Base-by-base conservation (phyloP, 139 green algal genomes). In the Volvox africanus region DNA sequence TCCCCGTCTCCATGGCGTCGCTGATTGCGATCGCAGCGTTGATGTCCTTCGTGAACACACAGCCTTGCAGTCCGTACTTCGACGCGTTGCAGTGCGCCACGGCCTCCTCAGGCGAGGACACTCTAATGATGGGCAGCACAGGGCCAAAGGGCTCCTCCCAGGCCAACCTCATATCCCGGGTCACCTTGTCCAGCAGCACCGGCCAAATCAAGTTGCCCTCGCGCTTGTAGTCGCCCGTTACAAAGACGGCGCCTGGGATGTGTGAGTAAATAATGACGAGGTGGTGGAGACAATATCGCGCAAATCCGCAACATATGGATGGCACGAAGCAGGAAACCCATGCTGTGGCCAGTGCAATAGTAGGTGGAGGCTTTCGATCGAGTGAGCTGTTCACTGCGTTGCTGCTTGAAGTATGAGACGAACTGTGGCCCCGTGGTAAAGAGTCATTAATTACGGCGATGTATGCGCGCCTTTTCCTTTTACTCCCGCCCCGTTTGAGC, bases 111-210 rank as follows among this genome's bases (percentile, higher is more conserved):
- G 96, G 91, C 32, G 18, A 95, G 61, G 93, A 82, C 50, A 99
- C 96, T 26, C 97, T 94, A 84, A 99, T 96, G 65, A 99, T 94
- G 33, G 98, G 98, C 89, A 99, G 86, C 69, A 99, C 96, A 17
- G 98, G 98, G 11, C 98, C 98, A 93, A 99, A 99, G 16, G 98
- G 98, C 95, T 99, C 98, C 95, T 99, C 98, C 97, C 97, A 99
- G 35, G 96, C 95, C 61, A 99, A 89, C 44, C 97, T 95, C 98
- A 99, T 99, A 86, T 97, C 96, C 11, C 94, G 76, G 19, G 94
- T 98, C 35, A 99, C 97, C 62, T 97, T 61, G 95, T 99, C 98
- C 33, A 99, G 71, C 67, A 99, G 93, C 67, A 97, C 75, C n/a
- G 98, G 98, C 95, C 96, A 98, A 71, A 99, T 97, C 22, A 99